Percentiles rank a stretch among this genome's conserved stretches.
phyloP scores from a whole-genome alignment of 2,329 filamentous ascomycete genomes.

The Fusarium sp. region DNA sequence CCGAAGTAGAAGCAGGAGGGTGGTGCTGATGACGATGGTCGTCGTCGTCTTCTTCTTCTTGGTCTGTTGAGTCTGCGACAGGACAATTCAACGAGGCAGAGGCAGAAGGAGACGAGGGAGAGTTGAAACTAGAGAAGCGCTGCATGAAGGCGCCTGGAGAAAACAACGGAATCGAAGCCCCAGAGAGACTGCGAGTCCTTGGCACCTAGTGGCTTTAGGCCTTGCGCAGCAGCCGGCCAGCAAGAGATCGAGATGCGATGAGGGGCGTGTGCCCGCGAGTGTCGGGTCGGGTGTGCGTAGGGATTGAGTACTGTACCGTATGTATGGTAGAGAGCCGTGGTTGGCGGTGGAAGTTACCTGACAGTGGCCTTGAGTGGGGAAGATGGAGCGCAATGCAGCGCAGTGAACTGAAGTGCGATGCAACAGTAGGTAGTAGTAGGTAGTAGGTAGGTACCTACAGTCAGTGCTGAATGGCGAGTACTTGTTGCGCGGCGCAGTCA shows the following conservation, averaged over 20 bases:
- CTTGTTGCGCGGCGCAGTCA: conserved; percentile 30
- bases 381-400: conserved; percentile 12
- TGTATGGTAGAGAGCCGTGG: conserved; percentile 28
- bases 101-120: conserved; percentile 38
- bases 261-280: conserved; percentile 36
- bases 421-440: not conserved
- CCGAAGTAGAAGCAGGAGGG: conserved; percentile 22
- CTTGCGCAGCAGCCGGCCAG: conserved; percentile 40
- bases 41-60: conserved; percentile 26
- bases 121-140: conserved; percentile 44
- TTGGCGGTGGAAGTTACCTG: conserved; percentile 35
- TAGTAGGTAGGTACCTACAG: not conserved
- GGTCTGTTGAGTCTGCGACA: conserved; percentile 32
- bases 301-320: conserved; percentile 31
- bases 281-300: conserved; percentile 38
- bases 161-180: conserved; percentile 47
- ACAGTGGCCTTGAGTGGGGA: conserved; percentile 19
- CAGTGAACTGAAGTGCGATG: not conserved
- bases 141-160: conserved; percentile 53
- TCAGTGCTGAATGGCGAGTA: conserved; percentile 30
- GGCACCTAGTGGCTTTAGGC: conserved; percentile 44
- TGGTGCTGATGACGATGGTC: conserved; percentile 16
- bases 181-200: conserved; percentile 48
- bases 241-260: conserved; percentile 50
- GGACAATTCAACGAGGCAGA: conserved; percentile 25